Base-by-base conservation (phyloP, 2,329 filamentous ascomycete species). In the Sclerotinia glacialis region DNA sequence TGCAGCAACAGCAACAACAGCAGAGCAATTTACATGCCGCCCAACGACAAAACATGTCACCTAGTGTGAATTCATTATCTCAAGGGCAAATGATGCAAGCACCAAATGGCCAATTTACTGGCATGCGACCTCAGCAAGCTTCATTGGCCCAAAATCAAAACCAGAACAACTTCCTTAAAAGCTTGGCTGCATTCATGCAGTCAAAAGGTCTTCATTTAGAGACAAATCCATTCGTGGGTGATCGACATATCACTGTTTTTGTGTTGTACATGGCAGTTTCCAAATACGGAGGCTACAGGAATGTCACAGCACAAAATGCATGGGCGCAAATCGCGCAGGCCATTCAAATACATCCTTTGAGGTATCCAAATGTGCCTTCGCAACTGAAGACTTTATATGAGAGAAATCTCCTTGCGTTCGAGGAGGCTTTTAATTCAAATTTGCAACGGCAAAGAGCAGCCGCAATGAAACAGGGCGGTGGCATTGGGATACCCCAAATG, bases 181-280 rank as follows among this genome's bases (percentile, higher is more conserved):
- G 88, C 49, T 81, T 98, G 9, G 84, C 86, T 26, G 80, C 83
- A n/a, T 91, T 96, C 70, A 96, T 96, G 89, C 85, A 85, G 68
- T 83, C 86, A 58, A 88, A 90, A 67, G 86, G 88, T 42, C 81
- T 92, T 23, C 89, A 87, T 0, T 82, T 98, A 60, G 92, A 97
- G 56, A 80, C 85, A 1, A 89, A 88, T 69, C 93, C 93, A 0
- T 80, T 86, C 28, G 85, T 96, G 31, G 88, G 86, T 64, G 90
- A 92, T 64, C 87, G 91, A 14, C 85, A 85, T 0, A 82, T 98
- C 47, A 89, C 89, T 72, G 79, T 97, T 16, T 85, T 92, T 74
- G 85, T 88, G 68, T 81, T 98, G 3, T 98, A 96, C 77, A 86
- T 89, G 68, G 82, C 86, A 0, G 91, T 97, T 1, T 85, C 89